Evolutionary conservation across 2,329 filamentous ascomycete genomes (phyloP).

Genomic region (Colletotrichum ledebouriae): DNA sequence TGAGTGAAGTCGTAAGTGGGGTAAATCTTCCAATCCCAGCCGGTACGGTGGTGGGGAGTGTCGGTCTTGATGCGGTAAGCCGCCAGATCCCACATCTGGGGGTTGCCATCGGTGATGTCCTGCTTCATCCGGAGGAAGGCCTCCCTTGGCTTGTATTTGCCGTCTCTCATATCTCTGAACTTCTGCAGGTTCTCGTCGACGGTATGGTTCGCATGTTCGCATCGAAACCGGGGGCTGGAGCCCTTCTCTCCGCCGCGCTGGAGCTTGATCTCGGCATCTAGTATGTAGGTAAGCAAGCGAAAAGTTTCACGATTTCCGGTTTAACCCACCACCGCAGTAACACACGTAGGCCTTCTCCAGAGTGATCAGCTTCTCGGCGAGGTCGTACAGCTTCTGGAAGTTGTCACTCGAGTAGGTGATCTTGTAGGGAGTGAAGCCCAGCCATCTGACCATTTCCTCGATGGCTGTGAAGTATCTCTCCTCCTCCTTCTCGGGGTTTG

Average conservation of each 20-base stretch:
- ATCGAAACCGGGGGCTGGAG: constrained; percentile 80
- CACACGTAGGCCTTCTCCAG: constrained; percentile 85
- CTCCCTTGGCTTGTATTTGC: constrained; percentile 87
- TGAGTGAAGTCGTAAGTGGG: constrained; percentile 89
- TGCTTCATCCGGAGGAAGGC: constrained; percentile 96
- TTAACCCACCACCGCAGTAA: constrained; percentile 74
- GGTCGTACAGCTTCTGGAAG: constrained; percentile 88
- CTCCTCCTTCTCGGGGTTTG: constrained; percentile 94
- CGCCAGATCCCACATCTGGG: constrained; percentile 96
- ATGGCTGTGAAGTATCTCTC: constrained; percentile 93
- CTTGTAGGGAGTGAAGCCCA: constrained; percentile 67
- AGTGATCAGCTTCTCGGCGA: constrained; percentile 86
- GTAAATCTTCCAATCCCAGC: constrained; percentile 90
- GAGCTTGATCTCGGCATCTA: constrained; percentile 83
- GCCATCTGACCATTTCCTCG: constrained; percentile 87
- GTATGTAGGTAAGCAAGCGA: constrained; percentile 22
- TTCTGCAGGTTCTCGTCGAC: constrained; percentile 83
- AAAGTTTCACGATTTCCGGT: too few species aligned
- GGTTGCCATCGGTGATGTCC: constrained; percentile 84
- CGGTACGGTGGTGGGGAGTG: constrained; percentile 82
- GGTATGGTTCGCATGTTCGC: constrained; percentile 81
- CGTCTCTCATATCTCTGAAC: constrained; percentile 91
- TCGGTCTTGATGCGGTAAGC: constrained; percentile 87
- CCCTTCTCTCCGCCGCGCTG: constrained; percentile 85
- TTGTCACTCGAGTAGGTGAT: constrained; percentile 93